Evolutionary conservation across 2,329 filamentous ascomycete species (phyloP), one percentile per base, ranked within the genome.

Genomic region (Penicillium occitanis): DNA sequence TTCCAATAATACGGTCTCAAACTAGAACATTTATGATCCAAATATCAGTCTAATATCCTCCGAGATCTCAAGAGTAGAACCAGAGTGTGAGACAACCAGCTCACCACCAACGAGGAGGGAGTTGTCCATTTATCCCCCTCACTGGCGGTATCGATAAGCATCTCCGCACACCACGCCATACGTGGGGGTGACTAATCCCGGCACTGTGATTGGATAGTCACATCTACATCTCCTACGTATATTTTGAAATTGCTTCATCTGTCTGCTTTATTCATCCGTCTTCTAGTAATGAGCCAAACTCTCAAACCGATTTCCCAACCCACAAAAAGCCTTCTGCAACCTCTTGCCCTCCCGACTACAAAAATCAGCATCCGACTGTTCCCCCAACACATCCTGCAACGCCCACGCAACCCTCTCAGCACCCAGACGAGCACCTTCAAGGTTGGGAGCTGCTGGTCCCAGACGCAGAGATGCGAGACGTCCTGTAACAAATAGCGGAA

Each of bases 331-430:
- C 61, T 76, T 72, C 33, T 67, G 63, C 66, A 72, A 73, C 58
- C 72, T 73, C 55, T 69, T 69, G 44, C 71, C 72, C 48, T 71
- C 13, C 5, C 50, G 68, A 22, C 72, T 70, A 50, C 66, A 68
- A 55, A 66, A 65, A 33, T 70, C 69, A 10, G 61, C 62, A 14
- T 66, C 53, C 25, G 19, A 65, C 37, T 51, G 48, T 13, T 71
- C 75, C 53, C 75, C 79, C 50, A 88, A 67, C 11, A 86, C 72
- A 68, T 90, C 87, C 69, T 90, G 85, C 60, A 92, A 83, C 0
- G 86, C 87, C 88, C 89, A 91, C 0, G 87, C 86, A 57, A 92
- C 86, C 60, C 91, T 84, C 78, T 93, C 91, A 0, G 91, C 90
- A 0, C 90, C 90, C 30, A 88, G 73, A 69, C 91, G 85, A 2